Evolutionary conservation across 257 asterid species (phyloP).

Genomic region (Plantago ovata): DNA sequence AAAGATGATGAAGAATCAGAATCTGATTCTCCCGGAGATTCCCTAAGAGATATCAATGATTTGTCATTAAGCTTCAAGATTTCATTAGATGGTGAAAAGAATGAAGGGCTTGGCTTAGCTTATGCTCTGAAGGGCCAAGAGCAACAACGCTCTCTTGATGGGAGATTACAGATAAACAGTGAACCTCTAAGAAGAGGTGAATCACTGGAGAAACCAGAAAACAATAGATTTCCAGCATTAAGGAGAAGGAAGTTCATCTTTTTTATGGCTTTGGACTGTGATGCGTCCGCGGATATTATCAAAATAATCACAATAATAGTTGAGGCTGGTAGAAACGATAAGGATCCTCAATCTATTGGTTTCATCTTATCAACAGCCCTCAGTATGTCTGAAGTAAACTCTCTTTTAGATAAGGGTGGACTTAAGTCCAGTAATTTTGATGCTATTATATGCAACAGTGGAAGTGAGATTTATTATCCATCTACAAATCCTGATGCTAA

Average conservation of each 20-base stretch:
- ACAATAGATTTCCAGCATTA: constrained; percentile 39
- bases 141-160: constrained; percentile 25
- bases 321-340: constrained; percentile 36
- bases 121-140: constrained; percentile 31
- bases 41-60: constrained; percentile 68
- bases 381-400: constrained; percentile 45
- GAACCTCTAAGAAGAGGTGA: constrained; percentile 33
- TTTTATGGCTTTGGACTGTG: constrained; percentile 53
- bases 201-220: constrained; percentile 41
- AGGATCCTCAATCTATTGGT: constrained; percentile 38
- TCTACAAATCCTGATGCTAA: constrained; percentile 32
- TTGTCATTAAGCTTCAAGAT: constrained; percentile 50
- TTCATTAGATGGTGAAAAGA: constrained; percentile 55
- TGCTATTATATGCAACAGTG: constrained; percentile 73
- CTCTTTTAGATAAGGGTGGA: constrained; percentile 44
- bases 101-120: constrained; percentile 33
- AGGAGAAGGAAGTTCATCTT: constrained; percentile 44
- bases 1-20: constrained; percentile 39
- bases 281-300: constrained; percentile 35
- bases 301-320: constrained; percentile 31
- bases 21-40: constrained; percentile 62
- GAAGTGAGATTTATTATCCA: constrained; percentile 68
- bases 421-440: constrained; percentile 50
- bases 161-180: constrained; percentile 30
- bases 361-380: constrained; percentile 54